Percentiles rank a stretch among this genome's conserved stretches.
phyloP scores from a whole-genome alignment of 345 rosid genomes.

The Conringia planisiliqua region DNA sequence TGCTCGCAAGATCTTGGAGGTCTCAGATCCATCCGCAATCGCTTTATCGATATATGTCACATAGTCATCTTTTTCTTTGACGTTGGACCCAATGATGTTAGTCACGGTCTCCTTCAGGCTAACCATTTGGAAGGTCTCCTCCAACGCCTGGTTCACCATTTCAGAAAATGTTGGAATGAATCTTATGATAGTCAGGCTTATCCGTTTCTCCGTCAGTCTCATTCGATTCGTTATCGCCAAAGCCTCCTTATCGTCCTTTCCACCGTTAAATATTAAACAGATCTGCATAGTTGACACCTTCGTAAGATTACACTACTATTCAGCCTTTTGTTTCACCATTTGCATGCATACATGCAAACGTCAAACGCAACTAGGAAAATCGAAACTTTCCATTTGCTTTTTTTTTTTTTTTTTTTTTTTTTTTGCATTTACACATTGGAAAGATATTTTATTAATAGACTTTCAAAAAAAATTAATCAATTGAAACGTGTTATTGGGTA shows the following conservation, averaged over 20 bases:
- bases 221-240: constrained; percentile 32
- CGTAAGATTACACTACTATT: background rate
- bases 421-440: background rate
- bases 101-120: constrained; percentile 30
- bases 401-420: too few relatives aligned
- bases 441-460: background rate
- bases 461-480: background rate
- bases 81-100: background rate
- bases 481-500: background rate
- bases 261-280: constrained; percentile 38
- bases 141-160: constrained; percentile 13
- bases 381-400: too few relatives aligned
- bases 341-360: background rate
- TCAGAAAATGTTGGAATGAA: background rate
- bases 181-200: constrained; percentile 34
- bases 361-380: background rate
- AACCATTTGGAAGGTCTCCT: constrained; percentile 12
- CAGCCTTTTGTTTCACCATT: background rate
- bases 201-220: background rate
- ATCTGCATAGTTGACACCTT: constrained; percentile 10
- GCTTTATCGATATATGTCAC: constrained; percentile 20
- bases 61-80: background rate
- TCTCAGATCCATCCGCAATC: constrained; percentile 42
- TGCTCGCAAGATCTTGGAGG: constrained; percentile 26
- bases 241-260: constrained; percentile 44